Percentiles rank a stretch among this genome's conserved stretches.
phyloP scores from a whole-genome alignment of 73 alveolate species.

The Symbiodinium pilosum region DNA sequence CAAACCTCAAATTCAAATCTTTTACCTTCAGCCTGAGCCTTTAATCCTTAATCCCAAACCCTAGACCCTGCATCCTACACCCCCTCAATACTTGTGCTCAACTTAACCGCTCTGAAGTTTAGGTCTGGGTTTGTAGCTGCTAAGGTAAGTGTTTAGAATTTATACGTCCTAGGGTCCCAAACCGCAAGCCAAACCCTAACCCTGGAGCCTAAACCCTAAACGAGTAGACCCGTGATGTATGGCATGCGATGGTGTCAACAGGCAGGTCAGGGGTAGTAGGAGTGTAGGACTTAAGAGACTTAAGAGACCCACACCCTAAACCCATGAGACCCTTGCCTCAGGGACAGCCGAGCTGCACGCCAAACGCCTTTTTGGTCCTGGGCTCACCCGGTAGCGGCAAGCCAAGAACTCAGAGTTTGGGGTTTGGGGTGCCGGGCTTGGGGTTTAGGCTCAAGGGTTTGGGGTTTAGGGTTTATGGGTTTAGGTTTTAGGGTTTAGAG shows the following conservation, averaged over 20 bases:
- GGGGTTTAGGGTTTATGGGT: not conserved
- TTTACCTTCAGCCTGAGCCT: too few species aligned
- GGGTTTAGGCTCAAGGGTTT: not conserved
- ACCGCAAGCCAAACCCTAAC: too few species aligned
- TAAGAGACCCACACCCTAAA: not conserved
- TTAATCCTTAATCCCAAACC: not conserved
- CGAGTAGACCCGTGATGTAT: too few species aligned
- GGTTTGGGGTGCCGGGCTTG: not conserved
- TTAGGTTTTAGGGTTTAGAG: not conserved
- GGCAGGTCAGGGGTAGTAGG: too few species aligned
- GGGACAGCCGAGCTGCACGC: constrained; percentile 93
- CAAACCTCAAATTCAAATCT: not conserved
- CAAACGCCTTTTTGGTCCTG: constrained; percentile 76
- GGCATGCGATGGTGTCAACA: too few species aligned
- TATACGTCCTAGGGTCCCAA: too few species aligned
- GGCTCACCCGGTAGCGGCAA: constrained; percentile 94
- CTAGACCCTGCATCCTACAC: not conserved
- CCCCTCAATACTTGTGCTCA: too few species aligned
- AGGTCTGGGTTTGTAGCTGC: too few species aligned
- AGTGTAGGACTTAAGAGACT: too few species aligned
- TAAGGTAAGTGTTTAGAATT: too few species aligned
- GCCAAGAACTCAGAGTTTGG: constrained; percentile 6
- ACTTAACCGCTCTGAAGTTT: too few species aligned
- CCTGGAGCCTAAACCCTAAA: too few species aligned
- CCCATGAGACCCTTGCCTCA: not conserved